Base-by-base conservation (phyloP, 257 asterid species). In the Henckelia pumila region DNA sequence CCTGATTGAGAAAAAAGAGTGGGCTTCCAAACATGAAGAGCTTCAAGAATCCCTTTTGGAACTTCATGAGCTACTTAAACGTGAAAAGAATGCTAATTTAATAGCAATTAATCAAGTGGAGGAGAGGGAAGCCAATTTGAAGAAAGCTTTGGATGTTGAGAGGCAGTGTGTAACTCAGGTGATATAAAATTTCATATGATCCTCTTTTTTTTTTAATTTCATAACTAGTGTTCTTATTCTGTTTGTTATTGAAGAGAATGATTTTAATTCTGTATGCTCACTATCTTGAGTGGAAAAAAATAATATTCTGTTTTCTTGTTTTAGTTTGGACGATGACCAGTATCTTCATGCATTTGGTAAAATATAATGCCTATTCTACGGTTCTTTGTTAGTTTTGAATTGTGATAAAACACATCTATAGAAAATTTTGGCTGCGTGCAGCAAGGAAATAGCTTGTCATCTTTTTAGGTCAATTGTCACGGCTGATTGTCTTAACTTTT, bases 1-100 rank as follows among this genome's bases (percentile, higher is more conserved):
- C 63, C 83, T 92, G 52, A 88, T 92, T 62, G 97, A 89, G 89
- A 92, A 92, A 71, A 89, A 88, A 40, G 95, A 89, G 75, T 89
- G 93, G 91, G 77, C 89, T 32, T 67, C 84, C 28, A 88, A 88
- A 73, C 75, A 76, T 55, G 88, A 81, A 60, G 83, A 88, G 72
- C 85, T 89, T 63, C 78, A 81, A 56, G 85, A 83, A 71, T 79
- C 90, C 49, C 82, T 86, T 66, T 70, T 61, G 63, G 97, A 86
- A 82, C 85, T 70, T 26, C 83, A 85, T 40, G 97, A 88, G 79
- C 59, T 81, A 61, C 81, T 92, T 35, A 92, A 85, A 70, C 97
- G 98, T 63, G 96, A 89, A 78, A 86, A 82, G 82, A 59, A 85
- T 0, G 85, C 94, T 60, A 84, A 88, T 77, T 65, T 82, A 49